Evolutionary conservation across 2,329 filamentous ascomycete genomes (phyloP), one percentile per base, ranked within the genome.

Genomic region (Verticillium dahliae): DNA sequence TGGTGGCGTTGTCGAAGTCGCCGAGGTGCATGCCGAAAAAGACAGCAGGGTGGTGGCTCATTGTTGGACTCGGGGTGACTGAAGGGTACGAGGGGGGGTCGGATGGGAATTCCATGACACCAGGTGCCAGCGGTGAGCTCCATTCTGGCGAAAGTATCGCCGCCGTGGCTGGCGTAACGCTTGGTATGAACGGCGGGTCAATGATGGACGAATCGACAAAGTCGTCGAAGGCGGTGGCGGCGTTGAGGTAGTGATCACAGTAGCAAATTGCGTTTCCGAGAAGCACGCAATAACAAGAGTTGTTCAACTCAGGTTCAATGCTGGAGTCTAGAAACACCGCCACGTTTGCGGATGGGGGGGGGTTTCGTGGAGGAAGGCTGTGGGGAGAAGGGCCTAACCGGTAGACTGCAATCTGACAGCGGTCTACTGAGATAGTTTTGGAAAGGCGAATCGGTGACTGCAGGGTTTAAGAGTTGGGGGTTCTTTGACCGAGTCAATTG

Each of bases 401-500:
- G 45, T 50, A 50, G 45, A 18, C 45, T 56, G 27, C 27, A 56
- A 56, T 27, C 10, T 56, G 54, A 56, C 54, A 50, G 5, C 45
- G 45, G 45, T 50, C 45, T n/a, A 50, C n/a, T 10, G 45, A 22
- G 45, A 22, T 22, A 5, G n/a, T 7, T n/a, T 27, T 50, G 4
- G 45, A 15, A 18, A 22, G 22, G 54, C 57, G 39, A 33, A 60
- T 55, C 61, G 60, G 54, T 57, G 63, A 61, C 55, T 62, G 63
- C 63, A 56, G 62, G 56, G 62, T 62, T 60, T 59, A 60, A 39
- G 37, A 7, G 37, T 58, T 41, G 38, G 27, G 37, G 56, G 41
- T 65, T 61, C 64, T 65, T 65, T 64, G 64, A 65, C 64, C 62
- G 64, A 61, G 64, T 65, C 64, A 64, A 65, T 62, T 62, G 62